Conservation (phyloP, 2,329 filamentous ascomycete species). For the Calycina herbarum region DNA sequence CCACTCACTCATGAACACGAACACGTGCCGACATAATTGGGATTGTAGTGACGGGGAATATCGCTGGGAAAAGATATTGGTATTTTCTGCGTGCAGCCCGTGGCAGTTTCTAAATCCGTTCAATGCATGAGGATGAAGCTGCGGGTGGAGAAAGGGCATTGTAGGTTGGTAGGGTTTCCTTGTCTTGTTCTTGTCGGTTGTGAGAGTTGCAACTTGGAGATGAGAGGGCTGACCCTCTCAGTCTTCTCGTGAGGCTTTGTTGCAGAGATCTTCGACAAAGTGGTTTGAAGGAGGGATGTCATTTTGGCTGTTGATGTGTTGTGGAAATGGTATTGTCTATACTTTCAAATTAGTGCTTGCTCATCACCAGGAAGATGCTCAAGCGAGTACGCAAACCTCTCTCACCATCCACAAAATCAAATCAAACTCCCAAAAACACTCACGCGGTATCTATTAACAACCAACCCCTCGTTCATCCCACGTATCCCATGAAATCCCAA, state of each 20-base stretch:
- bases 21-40: too few relatives aligned
- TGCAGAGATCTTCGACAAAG: not conserved
- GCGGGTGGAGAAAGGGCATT: not conserved
- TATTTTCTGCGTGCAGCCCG: not conserved
- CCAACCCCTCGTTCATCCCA: not conserved
- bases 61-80: not conserved
- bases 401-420: not conserved
- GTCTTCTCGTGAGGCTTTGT: not conserved
- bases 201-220: too few relatives aligned
- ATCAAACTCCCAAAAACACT: not conserved
- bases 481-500: not conserved
- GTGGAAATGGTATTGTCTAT: too few relatives aligned
- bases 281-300: too few relatives aligned
- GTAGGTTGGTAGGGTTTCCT: slow-evolving; percentile 2
- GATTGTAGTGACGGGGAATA: not conserved
- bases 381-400: not conserved
- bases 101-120: not conserved
- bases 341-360: too few relatives aligned
- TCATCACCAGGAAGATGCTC: too few relatives aligned
- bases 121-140: not conserved
- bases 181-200: not conserved
- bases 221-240: too few relatives aligned
- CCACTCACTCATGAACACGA: too few relatives aligned
- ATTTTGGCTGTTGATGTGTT: too few relatives aligned
- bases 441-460: not conserved